A percentile compares a stretch with the other conserved stretches of the same genome.
Conservation (phyloP, 192 early-diverging fungal species). For the Backusella sp. region DNA sequence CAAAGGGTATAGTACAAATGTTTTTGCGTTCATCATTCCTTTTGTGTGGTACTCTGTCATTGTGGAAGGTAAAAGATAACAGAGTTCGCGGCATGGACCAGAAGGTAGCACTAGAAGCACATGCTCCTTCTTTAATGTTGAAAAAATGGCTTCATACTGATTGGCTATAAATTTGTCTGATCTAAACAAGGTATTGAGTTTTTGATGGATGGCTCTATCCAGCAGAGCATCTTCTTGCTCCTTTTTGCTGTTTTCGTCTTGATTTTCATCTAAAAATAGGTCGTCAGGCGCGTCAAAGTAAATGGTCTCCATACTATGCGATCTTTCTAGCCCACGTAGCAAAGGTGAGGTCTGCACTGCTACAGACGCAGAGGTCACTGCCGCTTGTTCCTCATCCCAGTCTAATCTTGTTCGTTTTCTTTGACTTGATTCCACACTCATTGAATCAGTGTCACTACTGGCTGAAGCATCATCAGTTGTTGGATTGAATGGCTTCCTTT, state of each 20-base stretch:
- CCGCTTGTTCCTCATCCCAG: neutral
- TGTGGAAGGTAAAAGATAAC: neutral
- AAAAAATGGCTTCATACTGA: neutral
- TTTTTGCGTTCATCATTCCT: neutral
- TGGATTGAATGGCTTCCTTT: neutral
- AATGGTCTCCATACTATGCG: neutral
- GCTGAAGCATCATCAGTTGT: neutral
- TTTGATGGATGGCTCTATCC: neutral
- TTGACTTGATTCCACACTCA: neutral
- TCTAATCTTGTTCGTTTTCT: constrained; percentile 6
- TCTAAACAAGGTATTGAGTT: neutral
- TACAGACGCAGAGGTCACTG: neutral
- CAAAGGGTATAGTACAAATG: neutral
- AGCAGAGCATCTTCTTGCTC: neutral
- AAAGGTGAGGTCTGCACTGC: neutral
- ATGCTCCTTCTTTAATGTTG: neutral
- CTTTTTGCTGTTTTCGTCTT: neutral
- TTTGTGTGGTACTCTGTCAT: neutral
- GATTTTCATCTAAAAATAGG: neutral
- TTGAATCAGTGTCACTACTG: neutral
- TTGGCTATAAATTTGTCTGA: neutral
- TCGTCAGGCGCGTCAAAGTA: neutral
- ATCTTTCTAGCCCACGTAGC: neutral
- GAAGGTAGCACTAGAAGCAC: neutral
- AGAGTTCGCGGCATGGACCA: neutral